A percentile compares a stretch with the other conserved stretches of the same genome.
Conservation (phyloP, 2,329 filamentous ascomycete species). For the Bimuria novae-zelandiae region DNA sequence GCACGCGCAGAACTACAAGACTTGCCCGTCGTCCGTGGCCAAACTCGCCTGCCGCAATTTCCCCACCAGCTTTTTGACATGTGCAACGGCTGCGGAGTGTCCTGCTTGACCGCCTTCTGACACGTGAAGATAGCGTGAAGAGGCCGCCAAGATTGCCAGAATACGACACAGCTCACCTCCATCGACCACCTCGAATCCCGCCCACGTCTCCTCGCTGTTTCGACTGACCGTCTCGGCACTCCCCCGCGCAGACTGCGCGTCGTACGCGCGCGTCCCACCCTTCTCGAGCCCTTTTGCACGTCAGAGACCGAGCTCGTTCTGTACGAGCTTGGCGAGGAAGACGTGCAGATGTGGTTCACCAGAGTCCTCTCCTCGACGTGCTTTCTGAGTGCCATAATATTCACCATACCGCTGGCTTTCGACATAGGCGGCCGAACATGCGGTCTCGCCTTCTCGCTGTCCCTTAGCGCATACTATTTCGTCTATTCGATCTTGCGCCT, state of each 20-base stretch:
- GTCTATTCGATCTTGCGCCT: constrained; percentile 81
- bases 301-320: constrained; percentile 47
- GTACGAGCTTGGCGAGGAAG: constrained; percentile 53
- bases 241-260: constrained; percentile 39
- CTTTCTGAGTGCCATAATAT: constrained; percentile 89
- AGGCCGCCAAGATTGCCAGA: constrained; percentile 7
- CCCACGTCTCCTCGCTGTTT: constrained; percentile 14
- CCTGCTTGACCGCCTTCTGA: constrained; percentile 19
- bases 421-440: constrained; percentile 96
- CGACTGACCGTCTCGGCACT: constrained; percentile 19
- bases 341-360: constrained; percentile 78
- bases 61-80: constrained; percentile 10
- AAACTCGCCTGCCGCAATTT: not conserved
- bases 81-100: too few relatives aligned
- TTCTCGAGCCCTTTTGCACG: constrained; percentile 23
- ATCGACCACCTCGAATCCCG: constrained; percentile 22
- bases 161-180: constrained; percentile 22
- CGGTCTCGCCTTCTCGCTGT: constrained; percentile 89
- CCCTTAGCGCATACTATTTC: constrained; percentile 89
- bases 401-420: constrained; percentile 95
- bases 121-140: constrained; percentile 41
- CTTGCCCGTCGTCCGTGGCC: constrained; percentile 8
- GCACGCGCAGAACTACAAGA: constrained; percentile 7
- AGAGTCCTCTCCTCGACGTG: constrained; percentile 77
- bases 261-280: constrained; percentile 25